A percentile compares a stretch with the other conserved stretches of the same genome.
Evolutionary conservation across 306 rosid species (phyloP).

Genomic region (Rosa rugosa): DNA sequence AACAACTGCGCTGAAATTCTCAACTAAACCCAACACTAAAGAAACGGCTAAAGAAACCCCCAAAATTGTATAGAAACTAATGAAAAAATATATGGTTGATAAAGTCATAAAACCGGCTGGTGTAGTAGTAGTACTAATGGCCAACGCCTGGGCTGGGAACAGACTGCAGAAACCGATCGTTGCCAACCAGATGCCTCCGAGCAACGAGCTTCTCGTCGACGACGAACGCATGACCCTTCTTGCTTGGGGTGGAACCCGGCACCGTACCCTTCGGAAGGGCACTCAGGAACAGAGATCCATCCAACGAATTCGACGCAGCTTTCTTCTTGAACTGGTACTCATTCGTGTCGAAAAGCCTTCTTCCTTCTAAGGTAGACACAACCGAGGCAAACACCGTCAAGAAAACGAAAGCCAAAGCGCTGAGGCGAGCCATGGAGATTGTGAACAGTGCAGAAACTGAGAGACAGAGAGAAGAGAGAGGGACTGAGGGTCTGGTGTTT

Average conservation of each 20-base stretch:
- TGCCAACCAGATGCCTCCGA: constrained; percentile 51
- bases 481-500: background rate
- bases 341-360: constrained; percentile 40
- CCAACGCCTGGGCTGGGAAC: constrained; percentile 93
- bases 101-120: background rate
- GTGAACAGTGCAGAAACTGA: background rate
- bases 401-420: constrained; percentile 34
- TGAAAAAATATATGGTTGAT: constrained; percentile 3
- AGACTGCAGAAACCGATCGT: constrained; percentile 48
- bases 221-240: constrained; percentile 54
- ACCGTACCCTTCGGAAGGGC: constrained; percentile 81
- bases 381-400: constrained; percentile 34
- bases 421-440: constrained; percentile 49
- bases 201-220: constrained; percentile 60
- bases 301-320: constrained; percentile 13
- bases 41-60: background rate
- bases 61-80: constrained; percentile 29
- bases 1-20: constrained; percentile 1
- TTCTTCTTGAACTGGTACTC: background rate
- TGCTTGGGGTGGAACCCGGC: constrained; percentile 74
- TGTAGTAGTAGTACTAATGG: constrained; percentile 34
- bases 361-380: constrained; percentile 40
- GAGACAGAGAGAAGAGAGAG: background rate
- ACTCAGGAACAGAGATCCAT: constrained; percentile 36
- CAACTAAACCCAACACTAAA: constrained; percentile 8